Evolutionary conservation across 1,284 basidiomycete genomes (phyloP).

Genomic region (Gyrodon tennesseensis): DNA sequence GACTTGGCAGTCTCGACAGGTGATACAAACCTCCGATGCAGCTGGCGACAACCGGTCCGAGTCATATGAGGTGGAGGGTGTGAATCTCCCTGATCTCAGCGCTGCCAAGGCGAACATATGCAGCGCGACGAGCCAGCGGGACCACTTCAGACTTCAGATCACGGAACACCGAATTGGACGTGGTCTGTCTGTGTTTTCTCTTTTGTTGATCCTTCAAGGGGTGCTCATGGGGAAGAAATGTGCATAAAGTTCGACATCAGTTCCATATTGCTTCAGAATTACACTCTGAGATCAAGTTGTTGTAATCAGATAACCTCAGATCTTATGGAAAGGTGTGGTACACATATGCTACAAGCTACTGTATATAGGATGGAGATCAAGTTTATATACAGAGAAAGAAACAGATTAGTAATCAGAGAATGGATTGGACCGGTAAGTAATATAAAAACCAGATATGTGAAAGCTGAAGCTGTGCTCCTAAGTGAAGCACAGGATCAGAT

Average conservation of each 20-base stretch:
- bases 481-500: no score
- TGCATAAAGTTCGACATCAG: slow-evolving; percentile 87
- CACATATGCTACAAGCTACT: no score
- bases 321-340: slow-evolving; percentile 96
- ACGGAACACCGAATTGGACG: slow-evolving; percentile 95
- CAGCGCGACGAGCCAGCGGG: slow-evolving; percentile 95
- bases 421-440: no score
- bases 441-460: no score
- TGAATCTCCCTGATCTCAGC: slow-evolving; percentile 83
- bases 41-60: slow-evolving; percentile 50
- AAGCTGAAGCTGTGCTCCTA: no score
- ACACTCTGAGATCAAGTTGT: slow-evolving; percentile 80
- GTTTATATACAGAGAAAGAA: no score
- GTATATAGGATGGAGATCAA: no score
- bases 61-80: slow-evolving; percentile 41
- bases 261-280: slow-evolving; percentile 92
- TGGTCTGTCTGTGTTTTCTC: slow-evolving; percentile 55
- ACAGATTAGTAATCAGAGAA: no score
- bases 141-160: slow-evolving; percentile 95
- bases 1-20: slow-evolving; percentile 86
- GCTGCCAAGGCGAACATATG: slow-evolving; percentile 83
- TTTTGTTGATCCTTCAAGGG: background rate
- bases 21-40: slow-evolving; percentile 61
- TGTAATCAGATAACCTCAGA: slow-evolving; percentile 93
- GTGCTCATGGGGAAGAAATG: slow-evolving; percentile 4